Conservation (phyloP, 495 filamentous ascomycete genomes). For the Daldinia caldariorum region DNA sequence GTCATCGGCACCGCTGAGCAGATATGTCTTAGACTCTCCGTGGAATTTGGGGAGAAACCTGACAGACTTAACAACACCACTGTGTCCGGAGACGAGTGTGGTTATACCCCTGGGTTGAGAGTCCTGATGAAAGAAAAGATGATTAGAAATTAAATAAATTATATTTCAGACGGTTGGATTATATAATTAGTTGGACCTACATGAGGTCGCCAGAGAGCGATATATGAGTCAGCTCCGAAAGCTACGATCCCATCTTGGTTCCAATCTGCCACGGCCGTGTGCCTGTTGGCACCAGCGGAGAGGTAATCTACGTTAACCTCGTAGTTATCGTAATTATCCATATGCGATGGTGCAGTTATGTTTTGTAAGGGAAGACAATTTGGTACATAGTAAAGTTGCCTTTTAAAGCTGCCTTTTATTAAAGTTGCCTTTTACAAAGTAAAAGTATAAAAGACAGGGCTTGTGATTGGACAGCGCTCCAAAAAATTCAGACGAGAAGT, state of each 20-base stretch:
- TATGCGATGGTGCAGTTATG: constrained; percentile 14
- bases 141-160: constrained; percentile 35
- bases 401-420: too few species aligned
- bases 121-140: constrained; percentile 48
- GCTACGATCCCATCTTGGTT: constrained; percentile 77
- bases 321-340: constrained; percentile 32
- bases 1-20: constrained; percentile 86
- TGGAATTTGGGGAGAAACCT: constrained; percentile 73
- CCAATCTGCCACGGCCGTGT: constrained; percentile 93
- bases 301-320: constrained; percentile 65
- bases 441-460: constrained; percentile 18
- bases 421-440: constrained; percentile 19
- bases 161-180: not conserved
- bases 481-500: constrained; percentile 33
- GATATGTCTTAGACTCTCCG: constrained; percentile 57
- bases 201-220: constrained; percentile 87
- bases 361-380: not conserved
- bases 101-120: constrained; percentile 68
- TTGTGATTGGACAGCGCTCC: constrained; percentile 32
- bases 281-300: constrained; percentile 87
- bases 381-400: constrained; percentile 11
- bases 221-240: constrained; percentile 87
- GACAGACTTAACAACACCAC: constrained; percentile 82
- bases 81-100: constrained; percentile 80
- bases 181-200: constrained; percentile 61